These are phyloP conservation scores for Pseudocercospora ulei DNA, from an alignment of 2,329 filamentous ascomycete species.

Conservation along the genomic window DNA sequence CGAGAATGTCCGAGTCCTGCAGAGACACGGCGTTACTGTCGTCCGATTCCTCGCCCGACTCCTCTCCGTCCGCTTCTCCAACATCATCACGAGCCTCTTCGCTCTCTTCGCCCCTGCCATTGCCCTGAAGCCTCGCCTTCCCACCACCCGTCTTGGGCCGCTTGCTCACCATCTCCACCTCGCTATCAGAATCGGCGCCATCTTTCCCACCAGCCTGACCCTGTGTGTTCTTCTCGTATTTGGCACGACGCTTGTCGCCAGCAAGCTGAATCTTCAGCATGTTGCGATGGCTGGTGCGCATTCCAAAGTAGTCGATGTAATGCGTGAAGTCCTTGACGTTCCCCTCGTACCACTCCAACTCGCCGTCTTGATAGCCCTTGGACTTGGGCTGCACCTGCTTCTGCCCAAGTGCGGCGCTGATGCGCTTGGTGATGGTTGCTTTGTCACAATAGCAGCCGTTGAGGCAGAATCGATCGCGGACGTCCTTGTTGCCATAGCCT, in stretches of 20 bases:
- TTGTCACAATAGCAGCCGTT: slow-evolving; percentile 34
- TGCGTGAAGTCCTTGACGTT: slow-evolving; percentile 27
- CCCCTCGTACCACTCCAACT: slow-evolving; percentile 26
- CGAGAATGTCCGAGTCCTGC: slow-evolving; percentile 27
- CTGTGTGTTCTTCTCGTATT: slow-evolving; percentile 10
- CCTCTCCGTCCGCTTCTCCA: slow-evolving; percentile 16
- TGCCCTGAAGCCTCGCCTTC: slow-evolving; percentile 10
- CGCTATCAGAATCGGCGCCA: slow-evolving; percentile 6
- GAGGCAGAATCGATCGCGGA: slow-evolving; percentile 32
- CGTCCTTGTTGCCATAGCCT: slow-evolving; percentile 30
- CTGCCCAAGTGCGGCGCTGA: slow-evolving; percentile 32
- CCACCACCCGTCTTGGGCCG: slow-evolving; percentile 14
- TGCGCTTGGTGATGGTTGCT: slow-evolving; percentile 34
- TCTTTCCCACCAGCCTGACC: not conserved
- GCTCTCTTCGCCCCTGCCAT: slow-evolving; percentile 10
- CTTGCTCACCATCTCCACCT: slow-evolving; percentile 17
- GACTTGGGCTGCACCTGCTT: slow-evolving; percentile 29
- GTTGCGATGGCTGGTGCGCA: slow-evolving; percentile 25
- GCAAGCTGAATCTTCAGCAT: slow-evolving; percentile 26
- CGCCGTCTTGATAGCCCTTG: slow-evolving; percentile 21
- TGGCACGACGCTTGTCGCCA: slow-evolving; percentile 21
- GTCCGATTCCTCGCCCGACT: slow-evolving; percentile 18
- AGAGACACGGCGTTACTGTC: slow-evolving; percentile 24
- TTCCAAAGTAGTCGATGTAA: slow-evolving; percentile 28
- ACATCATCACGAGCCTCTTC: slow-evolving; percentile 12